A percentile compares a stretch with the other conserved stretches of the same genome.
Conservation (phyloP, 1,139 yeast genomes). For the Pichia sp. region DNA sequence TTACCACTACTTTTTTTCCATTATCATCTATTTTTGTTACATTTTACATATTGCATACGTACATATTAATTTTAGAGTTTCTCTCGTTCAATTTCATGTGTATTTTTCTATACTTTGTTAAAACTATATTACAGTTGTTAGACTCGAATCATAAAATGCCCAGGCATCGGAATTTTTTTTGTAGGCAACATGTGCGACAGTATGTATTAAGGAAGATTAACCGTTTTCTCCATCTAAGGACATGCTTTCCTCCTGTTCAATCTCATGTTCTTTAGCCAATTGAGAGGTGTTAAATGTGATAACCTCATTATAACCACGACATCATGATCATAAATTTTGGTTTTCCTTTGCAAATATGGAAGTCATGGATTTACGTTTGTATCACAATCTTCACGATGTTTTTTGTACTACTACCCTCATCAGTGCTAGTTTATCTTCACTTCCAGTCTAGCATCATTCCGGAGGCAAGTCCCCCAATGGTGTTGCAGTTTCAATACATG, state of each 20-base stretch:
- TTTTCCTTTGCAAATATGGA: constrained; percentile 10
- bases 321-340: constrained; percentile 8
- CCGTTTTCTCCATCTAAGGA: background rate
- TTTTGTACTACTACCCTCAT: constrained; percentile 17
- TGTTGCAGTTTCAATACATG: constrained; percentile 14
- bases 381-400: constrained; percentile 9
- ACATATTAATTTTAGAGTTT: background rate
- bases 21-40: background rate
- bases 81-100: background rate
- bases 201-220: background rate
- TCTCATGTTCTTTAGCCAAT: too few relatives aligned
- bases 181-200: background rate
- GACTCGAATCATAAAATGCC: too few relatives aligned
- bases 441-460: constrained; percentile 18
- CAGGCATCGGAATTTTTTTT: too few relatives aligned
- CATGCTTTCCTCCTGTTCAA: too few relatives aligned
- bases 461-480: constrained; percentile 9
- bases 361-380: constrained; percentile 13
- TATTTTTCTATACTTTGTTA: background rate
- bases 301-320: background rate
- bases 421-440: constrained; percentile 16
- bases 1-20: too few relatives aligned
- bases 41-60: constrained; percentile 5
- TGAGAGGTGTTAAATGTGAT: background rate
- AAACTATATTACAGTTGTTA: too few relatives aligned